Percentiles rank a stretch among this genome's conserved stretches.
phyloP scores from a whole-genome alignment of 140 eudicot species.

The Senecio squalidus region DNA sequence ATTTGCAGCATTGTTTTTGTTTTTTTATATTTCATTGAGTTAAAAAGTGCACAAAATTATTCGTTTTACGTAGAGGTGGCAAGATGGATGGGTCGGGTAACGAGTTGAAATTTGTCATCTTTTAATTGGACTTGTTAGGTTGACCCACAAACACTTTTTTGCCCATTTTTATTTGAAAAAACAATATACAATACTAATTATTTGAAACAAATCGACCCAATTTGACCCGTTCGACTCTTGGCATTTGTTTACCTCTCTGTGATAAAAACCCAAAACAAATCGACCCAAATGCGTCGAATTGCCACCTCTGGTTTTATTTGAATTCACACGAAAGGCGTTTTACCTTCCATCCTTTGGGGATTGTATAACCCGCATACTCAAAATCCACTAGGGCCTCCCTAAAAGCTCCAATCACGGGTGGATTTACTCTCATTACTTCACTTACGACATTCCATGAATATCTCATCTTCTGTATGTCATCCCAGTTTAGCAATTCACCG shows the following conservation, averaged over 20 bases:
- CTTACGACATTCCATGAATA: slow-evolving; percentile 70
- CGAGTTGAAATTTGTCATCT: neutral
- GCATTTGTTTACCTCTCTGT: too few relatives aligned
- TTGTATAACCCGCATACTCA: slow-evolving; percentile 51
- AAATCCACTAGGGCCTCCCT: slow-evolving; percentile 58
- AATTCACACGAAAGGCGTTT: neutral
- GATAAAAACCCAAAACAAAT: neutral
- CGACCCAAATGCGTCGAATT: neutral
- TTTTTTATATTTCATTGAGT: too few relatives aligned
- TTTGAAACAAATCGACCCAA: neutral
- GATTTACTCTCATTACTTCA: slow-evolving; percentile 31
- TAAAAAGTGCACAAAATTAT: neutral
- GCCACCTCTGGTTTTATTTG: neutral
- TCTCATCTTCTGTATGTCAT: slow-evolving; percentile 70
- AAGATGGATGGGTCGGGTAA: neutral
- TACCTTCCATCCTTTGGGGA: slow-evolving; percentile 81
- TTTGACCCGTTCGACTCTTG: slow-evolving; percentile 9
- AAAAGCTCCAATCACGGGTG: slow-evolving; percentile 48
- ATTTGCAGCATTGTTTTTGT: neutral
- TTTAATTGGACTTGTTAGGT: neutral
- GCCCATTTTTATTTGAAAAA: neutral
- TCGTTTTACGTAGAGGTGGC: neutral
- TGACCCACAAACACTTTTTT: neutral
- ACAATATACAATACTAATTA: neutral
- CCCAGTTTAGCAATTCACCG: slow-evolving; percentile 49